phyloP scores from a whole-genome alignment of 306 rosid genomes.

The Lotus japonicus region DNA sequence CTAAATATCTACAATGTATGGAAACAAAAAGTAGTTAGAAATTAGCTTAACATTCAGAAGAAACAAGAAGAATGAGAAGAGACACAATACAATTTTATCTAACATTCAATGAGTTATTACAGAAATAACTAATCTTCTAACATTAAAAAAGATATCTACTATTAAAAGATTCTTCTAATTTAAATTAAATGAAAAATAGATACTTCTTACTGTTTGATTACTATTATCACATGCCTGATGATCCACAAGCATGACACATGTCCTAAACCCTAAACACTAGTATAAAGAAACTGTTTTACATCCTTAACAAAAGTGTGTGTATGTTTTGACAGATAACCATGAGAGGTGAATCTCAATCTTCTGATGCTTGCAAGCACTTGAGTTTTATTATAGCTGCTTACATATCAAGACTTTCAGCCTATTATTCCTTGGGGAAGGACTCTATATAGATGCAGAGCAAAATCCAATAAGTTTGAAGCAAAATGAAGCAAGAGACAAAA shows the following conservation, averaged over 20 bases:
- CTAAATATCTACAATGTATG: slow-evolving; percentile 46
- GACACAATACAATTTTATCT: background rate
- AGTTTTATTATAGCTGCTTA: background rate
- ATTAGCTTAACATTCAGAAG: slow-evolving; percentile 3
- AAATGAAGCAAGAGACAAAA: background rate
- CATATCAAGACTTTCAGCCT: background rate
- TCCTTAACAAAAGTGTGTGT: background rate
- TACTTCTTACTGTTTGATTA: background rate
- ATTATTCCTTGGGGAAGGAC: background rate
- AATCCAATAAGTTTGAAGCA: background rate
- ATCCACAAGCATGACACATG: background rate
- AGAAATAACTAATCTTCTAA: background rate
- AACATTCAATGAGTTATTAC: background rate
- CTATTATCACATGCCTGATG: background rate
- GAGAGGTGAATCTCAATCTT: background rate
- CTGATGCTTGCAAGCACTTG: background rate
- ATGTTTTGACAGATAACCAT: background rate
- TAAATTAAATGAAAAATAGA: background rate
- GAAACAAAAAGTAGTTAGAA: background rate
- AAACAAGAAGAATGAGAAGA: background rate
- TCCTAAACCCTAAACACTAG: background rate
- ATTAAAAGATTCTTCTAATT: background rate
- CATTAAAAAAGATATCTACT: background rate
- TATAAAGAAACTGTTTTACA: too few relatives aligned
- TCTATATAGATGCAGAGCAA: background rate